Conservation (phyloP, 129 eudicot genomes). For the Apium graveolens region DNA sequence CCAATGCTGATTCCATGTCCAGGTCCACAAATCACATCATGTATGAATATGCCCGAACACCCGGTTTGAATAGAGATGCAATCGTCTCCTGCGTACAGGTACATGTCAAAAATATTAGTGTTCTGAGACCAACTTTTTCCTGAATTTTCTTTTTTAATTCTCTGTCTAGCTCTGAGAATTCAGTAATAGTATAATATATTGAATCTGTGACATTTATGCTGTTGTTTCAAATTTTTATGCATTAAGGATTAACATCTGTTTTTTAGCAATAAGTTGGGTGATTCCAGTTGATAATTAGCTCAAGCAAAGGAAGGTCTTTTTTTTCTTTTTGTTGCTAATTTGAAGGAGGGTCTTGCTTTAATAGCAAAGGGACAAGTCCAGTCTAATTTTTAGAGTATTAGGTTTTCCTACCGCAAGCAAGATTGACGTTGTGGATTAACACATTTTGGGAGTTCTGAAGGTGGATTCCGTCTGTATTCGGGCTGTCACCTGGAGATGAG, state of each 20-base stretch:
- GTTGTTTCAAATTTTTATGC: neutral
- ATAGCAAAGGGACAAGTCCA: neutral
- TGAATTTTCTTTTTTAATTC: neutral
- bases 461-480: conserved; percentile 87
- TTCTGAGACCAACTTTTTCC: neutral
- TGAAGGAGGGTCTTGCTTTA: neutral
- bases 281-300: neutral
- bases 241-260: neutral
- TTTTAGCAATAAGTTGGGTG: neutral
- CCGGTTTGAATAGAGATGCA: conserved; percentile 94
- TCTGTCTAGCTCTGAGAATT: neutral
- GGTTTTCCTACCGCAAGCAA: conserved; percentile 47
- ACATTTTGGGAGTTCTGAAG: conserved; percentile 68
- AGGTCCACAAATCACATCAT: conserved; percentile 81
- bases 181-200: neutral
- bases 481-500: conserved; percentile 73
- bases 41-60: conserved; percentile 72
- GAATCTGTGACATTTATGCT: neutral
- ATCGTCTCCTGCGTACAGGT: conserved; percentile 68
- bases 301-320: neutral
- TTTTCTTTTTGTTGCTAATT: neutral
- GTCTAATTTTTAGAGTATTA: neutral
- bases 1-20: conserved; percentile 99
- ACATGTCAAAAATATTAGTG: conserved; percentile 2
- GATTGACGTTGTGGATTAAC: conserved; percentile 32